Evolutionary conservation across 306 rosid genomes (phyloP).

Genomic region (Coriaria nepalensis): DNA sequence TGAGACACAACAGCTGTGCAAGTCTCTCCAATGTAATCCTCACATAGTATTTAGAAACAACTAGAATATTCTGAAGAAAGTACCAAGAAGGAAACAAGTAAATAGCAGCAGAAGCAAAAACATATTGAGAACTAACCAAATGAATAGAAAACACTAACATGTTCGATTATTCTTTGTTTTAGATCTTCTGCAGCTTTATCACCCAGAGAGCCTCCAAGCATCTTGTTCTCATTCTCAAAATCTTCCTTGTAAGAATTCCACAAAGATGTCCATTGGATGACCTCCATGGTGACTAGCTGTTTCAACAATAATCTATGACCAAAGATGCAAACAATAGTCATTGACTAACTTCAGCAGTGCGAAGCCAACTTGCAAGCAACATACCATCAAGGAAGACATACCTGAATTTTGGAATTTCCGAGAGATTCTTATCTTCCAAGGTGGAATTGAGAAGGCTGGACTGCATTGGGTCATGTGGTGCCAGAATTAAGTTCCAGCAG

Average conservation of each 20-base stretch:
- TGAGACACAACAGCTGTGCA: slow-evolving; percentile 65
- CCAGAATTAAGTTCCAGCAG: slow-evolving; percentile 75
- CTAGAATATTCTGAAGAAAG: slow-evolving; percentile 63
- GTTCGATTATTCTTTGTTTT: slow-evolving; percentile 73
- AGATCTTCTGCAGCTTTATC: slow-evolving; percentile 88
- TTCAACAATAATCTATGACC: slow-evolving; percentile 51
- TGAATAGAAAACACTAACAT: slow-evolving; percentile 28
- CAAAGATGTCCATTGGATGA: slow-evolving; percentile 70
- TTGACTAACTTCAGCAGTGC: not conserved
- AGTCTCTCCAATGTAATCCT: slow-evolving; percentile 52
- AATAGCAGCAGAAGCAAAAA: not conserved
- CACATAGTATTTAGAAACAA: slow-evolving; percentile 71
- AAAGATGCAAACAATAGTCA: not conserved
- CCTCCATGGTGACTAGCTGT: slow-evolving; percentile 86
- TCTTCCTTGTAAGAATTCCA: slow-evolving; percentile 73
- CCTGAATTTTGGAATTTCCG: slow-evolving; percentile 70
- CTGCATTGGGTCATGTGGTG: slow-evolving; percentile 85
- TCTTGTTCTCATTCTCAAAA: slow-evolving; percentile 58
- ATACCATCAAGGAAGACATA: slow-evolving; percentile 6
- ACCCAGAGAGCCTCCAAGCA: slow-evolving; percentile 64
- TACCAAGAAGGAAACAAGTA: not conserved
- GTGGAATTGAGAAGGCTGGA: slow-evolving; percentile 88
- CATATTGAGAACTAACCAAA: not conserved
- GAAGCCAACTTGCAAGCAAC: too few relatives aligned
- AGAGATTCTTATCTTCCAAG: slow-evolving; percentile 77